phyloP scores from a whole-genome alignment of 495 filamentous ascomycete species.

The Hapsidospora chrysogenum region DNA sequence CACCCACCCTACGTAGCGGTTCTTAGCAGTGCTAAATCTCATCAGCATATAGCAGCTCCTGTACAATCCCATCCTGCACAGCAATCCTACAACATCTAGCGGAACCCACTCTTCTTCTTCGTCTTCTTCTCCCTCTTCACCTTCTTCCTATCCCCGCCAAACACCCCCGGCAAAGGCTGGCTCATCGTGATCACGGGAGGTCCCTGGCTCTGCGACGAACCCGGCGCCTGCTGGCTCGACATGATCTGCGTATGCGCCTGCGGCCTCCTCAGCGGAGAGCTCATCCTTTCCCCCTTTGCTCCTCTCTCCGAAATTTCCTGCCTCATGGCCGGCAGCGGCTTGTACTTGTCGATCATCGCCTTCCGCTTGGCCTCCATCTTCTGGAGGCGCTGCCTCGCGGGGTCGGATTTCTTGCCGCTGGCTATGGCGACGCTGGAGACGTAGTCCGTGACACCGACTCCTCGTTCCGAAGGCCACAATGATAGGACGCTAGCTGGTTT shows the following conservation, averaged over 20 bases:
- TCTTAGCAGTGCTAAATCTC: too few relatives aligned
- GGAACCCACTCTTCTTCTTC: constrained; percentile 13
- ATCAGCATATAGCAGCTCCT: too few relatives aligned
- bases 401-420: neutral
- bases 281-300: too few relatives aligned
- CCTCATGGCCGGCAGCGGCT: neutral
- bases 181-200: constrained; percentile 17
- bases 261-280: too few relatives aligned
- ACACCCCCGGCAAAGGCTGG: constrained; percentile 20
- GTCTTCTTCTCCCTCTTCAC: constrained; percentile 13
- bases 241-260: constrained; percentile 7
- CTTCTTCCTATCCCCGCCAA: constrained; percentile 14
- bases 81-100: too few relatives aligned
- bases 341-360: neutral
- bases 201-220: constrained; percentile 7
- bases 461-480: constrained; percentile 1
- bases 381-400: neutral
- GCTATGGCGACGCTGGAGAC: constrained; percentile 1
- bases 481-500: neutral
- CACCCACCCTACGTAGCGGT: too few relatives aligned
- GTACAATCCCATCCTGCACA: too few relatives aligned
- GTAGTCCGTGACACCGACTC: neutral
- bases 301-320: too few relatives aligned
- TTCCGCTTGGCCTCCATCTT: neutral
- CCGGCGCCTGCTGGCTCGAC: constrained; percentile 6